Evolutionary conservation across 2,329 filamentous ascomycete genomes (phyloP).

Genomic region (Hypoxylon sp.): DNA sequence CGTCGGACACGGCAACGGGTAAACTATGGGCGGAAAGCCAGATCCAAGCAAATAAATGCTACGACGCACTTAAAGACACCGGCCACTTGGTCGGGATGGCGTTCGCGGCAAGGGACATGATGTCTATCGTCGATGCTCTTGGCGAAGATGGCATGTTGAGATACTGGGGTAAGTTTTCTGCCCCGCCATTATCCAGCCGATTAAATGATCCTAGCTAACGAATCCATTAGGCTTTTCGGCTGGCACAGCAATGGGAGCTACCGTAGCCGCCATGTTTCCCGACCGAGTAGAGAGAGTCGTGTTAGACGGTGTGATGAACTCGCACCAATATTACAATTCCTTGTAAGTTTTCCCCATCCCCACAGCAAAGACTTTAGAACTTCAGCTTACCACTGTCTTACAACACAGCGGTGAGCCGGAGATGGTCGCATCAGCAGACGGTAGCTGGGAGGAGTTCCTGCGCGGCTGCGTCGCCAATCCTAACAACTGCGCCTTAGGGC

Average conservation of each 20-base stretch:
- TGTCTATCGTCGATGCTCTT: slow-evolving; percentile 58
- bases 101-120: slow-evolving; percentile 58
- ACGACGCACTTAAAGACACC: slow-evolving; percentile 37
- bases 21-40: slow-evolving; percentile 40
- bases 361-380: neutral
- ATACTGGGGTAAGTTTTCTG: slow-evolving; percentile 54
- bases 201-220: slow-evolving; percentile 7
- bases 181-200: slow-evolving; percentile 1
- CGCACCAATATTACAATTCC: slow-evolving; percentile 52
- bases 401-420: slow-evolving; percentile 40
- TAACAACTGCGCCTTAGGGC: slow-evolving; percentile 51
- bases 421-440: slow-evolving; percentile 31
- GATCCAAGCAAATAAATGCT: slow-evolving; percentile 49
- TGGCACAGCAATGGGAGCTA: slow-evolving; percentile 58
- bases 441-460: slow-evolving; percentile 32
- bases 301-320: slow-evolving; percentile 57
- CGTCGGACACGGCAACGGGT: slow-evolving; percentile 41
- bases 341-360: slow-evolving; percentile 18
- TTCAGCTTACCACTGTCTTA: slow-evolving; percentile 2
- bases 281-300: slow-evolving; percentile 58
- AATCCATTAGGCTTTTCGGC: slow-evolving; percentile 57
- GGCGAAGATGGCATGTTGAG: slow-evolving; percentile 57
- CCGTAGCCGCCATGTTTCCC: slow-evolving; percentile 60
- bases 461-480: slow-evolving; percentile 50
- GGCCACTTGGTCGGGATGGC: slow-evolving; percentile 53